phyloP scores from a whole-genome alignment of 495 filamentous ascomycete genomes.

The Haplographium delicatum region DNA sequence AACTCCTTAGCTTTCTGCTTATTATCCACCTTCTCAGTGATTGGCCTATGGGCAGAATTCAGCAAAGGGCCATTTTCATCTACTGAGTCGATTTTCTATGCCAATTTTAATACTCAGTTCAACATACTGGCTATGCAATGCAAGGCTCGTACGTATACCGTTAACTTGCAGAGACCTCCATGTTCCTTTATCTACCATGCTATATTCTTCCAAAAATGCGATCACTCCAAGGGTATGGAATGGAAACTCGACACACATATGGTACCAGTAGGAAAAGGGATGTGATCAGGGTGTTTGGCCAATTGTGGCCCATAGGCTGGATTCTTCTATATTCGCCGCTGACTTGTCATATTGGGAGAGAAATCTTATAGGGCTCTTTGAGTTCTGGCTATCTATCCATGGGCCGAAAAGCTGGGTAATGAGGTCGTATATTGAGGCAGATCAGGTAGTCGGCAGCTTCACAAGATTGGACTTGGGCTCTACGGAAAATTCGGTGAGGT shows the following conservation, averaged over 20 bases:
- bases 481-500: background rate
- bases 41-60: conserved; percentile 3
- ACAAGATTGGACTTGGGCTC: conserved; percentile 7
- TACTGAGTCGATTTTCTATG: conserved; percentile 1
- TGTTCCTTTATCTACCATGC: conserved; percentile 39
- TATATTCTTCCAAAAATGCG: conserved; percentile 35
- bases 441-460: background rate
- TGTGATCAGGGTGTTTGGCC: conserved; percentile 29
- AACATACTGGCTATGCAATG: background rate
- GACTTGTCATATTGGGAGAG: conserved; percentile 36
- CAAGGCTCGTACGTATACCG: conserved; percentile 2
- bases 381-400: background rate
- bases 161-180: conserved; percentile 5
- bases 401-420: conserved; percentile 4
- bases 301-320: conserved; percentile 37
- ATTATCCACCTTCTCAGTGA: background rate
- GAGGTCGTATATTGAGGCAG: background rate
- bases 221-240: conserved; percentile 36
- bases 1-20: conserved; percentile 1
- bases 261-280: conserved; percentile 39
- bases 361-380: conserved; percentile 1
- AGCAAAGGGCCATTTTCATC: conserved; percentile 1
- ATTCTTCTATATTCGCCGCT: conserved; percentile 45
- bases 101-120: background rate
- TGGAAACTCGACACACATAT: conserved; percentile 40